Evolutionary conservation across 2,329 filamentous ascomycete species (phyloP), one percentile per base, ranked within the genome.

Genomic region (Furcasterigmium furcatum): DNA sequence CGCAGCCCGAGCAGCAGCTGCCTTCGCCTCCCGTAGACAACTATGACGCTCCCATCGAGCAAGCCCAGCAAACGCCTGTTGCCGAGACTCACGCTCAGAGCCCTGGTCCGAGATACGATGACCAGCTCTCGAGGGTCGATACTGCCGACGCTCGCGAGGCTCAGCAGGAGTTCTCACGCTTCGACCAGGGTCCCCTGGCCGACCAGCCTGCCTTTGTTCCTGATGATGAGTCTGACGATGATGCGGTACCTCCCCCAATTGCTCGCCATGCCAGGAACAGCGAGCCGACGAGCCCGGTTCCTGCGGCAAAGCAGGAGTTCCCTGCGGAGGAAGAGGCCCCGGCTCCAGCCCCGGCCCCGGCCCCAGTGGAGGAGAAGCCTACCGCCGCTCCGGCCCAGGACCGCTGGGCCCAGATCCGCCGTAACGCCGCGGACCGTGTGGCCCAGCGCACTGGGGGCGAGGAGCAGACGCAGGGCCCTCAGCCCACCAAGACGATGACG

Each of bases 401-500:
- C 61, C 84, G 92, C 45, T 99, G 94, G 94, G 92, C 92, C 1
- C 90, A 95, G 66, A 96, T 97, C 55, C 83, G 91, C 54, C 92
- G 91, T 75, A 96, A 96, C 58, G 94, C 94, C 10, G 91, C 91
- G 4, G 87, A 94, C 50, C 80, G 91, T 48, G 88, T 87, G 29
- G 74, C 80, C 7, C 77, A 76, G 44, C 77, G 82, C 50, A 73
- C 80, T 36, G 7, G 12, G 24, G 82, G 79, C 44, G 86, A 90
- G 54, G 83, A 88, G 56, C 79, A 83, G 52, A 72, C 71, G 53
- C 76, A 76, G 32, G 75, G 74, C 38, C 78, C 72, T 36, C 73
- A 80, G 55, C 79, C 71, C 56, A 79, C 78, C 57, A 73, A 72
- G 22, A 69, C 74, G 8, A 79, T 78, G 57, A 72, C 72, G 22